Conservation (phyloP, 2,329 filamentous ascomycete species). For the Trichothecium sympodiale region DNA sequence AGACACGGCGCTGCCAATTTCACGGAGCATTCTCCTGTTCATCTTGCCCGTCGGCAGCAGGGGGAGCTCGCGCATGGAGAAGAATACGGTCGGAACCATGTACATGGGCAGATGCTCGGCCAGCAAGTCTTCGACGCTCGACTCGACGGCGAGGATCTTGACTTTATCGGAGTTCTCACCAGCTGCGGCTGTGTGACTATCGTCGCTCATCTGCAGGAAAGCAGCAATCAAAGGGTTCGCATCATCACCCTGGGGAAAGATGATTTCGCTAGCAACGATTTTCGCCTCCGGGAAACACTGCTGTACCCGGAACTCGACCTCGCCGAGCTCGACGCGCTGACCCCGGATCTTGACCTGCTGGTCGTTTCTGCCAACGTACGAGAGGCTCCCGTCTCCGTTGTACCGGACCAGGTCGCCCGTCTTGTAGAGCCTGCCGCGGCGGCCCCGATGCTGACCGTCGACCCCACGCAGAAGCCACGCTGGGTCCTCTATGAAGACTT, state of each 20-base stretch:
- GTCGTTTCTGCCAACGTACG: conserved; percentile 14
- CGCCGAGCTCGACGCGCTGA: conserved; percentile 8
- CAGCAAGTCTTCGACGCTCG: background rate
- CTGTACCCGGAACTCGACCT: conserved; percentile 7
- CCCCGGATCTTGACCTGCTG: conserved; percentile 14
- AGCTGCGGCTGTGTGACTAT: background rate
- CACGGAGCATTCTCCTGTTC: conserved; percentile 3
- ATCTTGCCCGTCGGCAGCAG: conserved; percentile 5
- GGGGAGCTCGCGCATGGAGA: conserved; percentile 2
- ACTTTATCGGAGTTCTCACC: background rate
- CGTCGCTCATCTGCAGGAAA: background rate
- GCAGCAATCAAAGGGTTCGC: background rate
- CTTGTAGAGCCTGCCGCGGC: conserved; percentile 8
- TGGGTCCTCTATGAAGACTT: conserved; percentile 37
- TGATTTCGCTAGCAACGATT: conserved; percentile 4
- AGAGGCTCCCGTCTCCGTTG: conserved; percentile 12
- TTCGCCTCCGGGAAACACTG: background rate
- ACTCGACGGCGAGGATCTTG: background rate
- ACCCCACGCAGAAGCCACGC: conserved; percentile 28
- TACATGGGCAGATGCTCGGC: conserved; percentile 1
- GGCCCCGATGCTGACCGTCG: conserved; percentile 4
- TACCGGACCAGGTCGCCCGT: conserved; percentile 19
- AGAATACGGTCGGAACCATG: conserved; percentile 5
- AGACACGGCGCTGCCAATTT: conserved; percentile 6
- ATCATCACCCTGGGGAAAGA: background rate